Evolutionary conservation across 2,329 filamentous ascomycete genomes (phyloP).

Genomic region (Sporothrix sp.): DNA sequence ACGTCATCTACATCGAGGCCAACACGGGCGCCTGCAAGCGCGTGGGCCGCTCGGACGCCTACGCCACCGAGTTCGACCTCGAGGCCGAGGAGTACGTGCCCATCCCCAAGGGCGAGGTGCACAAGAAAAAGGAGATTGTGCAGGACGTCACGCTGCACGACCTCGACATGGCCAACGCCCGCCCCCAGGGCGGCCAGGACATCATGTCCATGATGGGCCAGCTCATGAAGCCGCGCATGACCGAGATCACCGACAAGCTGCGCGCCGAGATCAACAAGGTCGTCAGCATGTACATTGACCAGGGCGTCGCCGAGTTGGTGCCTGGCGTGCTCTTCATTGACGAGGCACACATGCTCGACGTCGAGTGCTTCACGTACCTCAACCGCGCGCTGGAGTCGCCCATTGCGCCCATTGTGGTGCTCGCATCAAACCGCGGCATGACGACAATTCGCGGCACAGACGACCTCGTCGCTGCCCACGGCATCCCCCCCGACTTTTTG

Average conservation of each 20-base stretch:
- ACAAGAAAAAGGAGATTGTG: constrained; percentile 99
- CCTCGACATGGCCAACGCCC: constrained; percentile 87
- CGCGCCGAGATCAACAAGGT: constrained; percentile 97
- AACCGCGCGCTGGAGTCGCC: constrained; percentile 94
- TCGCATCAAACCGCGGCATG: constrained; percentile 93
- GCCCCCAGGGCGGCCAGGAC: constrained; percentile 94
- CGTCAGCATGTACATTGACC: constrained; percentile 97
- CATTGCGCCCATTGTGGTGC: constrained; percentile 92
- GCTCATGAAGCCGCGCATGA: constrained; percentile 99
- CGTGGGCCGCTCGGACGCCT: constrained; percentile 90
- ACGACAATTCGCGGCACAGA: constrained; percentile 84
- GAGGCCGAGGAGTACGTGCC: constrained; percentile 99
- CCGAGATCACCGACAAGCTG: constrained; percentile 97
- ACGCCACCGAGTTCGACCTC: constrained; percentile 95
- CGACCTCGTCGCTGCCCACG: constrained; percentile 77
- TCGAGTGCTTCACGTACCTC: constrained; percentile 98
- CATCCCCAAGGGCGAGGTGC: constrained; percentile 95
- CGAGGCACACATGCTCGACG: constrained; percentile 99
- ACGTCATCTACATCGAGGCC: constrained; percentile 98
- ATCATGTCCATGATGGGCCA: constrained; percentile 99
- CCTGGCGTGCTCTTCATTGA: constrained; percentile 97
- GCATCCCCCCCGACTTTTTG: constrained; percentile 87
- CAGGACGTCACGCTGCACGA: constrained; percentile 97
- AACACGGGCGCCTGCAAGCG: constrained; percentile 98
- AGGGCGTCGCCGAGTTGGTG: constrained; percentile 95